These are phyloP conservation scores for Alternaria tenuissima DNA, from an alignment of 2,329 filamentous ascomycete species.

Conservation along the genomic window DNA sequence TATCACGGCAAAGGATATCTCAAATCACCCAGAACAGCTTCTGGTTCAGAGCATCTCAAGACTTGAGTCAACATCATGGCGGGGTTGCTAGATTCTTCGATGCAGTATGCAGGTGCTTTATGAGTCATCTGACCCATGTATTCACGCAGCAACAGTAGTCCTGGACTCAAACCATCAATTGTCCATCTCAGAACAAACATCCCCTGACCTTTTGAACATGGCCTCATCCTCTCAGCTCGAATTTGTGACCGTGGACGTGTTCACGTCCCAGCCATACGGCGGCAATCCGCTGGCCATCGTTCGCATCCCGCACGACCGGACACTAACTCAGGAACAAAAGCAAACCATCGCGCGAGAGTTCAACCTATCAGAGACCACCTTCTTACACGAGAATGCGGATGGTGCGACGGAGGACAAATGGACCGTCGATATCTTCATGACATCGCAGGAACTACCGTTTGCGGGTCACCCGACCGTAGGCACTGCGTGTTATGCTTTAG, in stretches of 20 bases:
- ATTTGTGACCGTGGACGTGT: slow-evolving; percentile 57
- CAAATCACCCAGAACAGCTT: background rate
- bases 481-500: slow-evolving; percentile 59
- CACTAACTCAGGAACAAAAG: slow-evolving; percentile 59
- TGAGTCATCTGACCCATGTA: slow-evolving; percentile 15
- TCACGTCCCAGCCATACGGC: slow-evolving; percentile 57
- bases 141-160: background rate
- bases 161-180: background rate
- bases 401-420: slow-evolving; percentile 42
- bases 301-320: slow-evolving; percentile 50
- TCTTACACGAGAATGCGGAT: slow-evolving; percentile 55
- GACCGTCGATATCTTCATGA: slow-evolving; percentile 64
- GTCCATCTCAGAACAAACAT: background rate
- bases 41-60: background rate
- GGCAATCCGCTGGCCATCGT: slow-evolving; percentile 68
- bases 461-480: slow-evolving; percentile 67
- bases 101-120: slow-evolving; percentile 1
- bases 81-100: background rate
- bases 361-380: slow-evolving; percentile 66
- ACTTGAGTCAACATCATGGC: background rate
- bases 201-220: slow-evolving; percentile 18
- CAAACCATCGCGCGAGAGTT: slow-evolving; percentile 65
- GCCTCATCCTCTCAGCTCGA: slow-evolving; percentile 32
- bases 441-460: slow-evolving; percentile 62
- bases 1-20: background rate